phyloP scores from a whole-genome alignment of 208 protist genomes.

The Acanthamoeba royreba region DNA sequence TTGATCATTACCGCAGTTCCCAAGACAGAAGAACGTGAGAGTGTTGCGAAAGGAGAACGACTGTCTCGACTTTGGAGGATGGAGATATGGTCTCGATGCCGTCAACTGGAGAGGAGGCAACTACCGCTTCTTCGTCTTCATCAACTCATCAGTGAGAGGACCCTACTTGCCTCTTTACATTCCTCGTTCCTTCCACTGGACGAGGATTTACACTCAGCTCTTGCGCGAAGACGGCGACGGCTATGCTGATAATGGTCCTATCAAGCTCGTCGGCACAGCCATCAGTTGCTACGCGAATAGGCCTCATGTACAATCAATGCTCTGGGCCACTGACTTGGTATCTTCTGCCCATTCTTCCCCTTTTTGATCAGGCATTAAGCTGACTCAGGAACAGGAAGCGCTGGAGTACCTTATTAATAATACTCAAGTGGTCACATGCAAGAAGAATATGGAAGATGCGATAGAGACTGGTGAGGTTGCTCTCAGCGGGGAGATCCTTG shows the following conservation, averaged over 20 bases:
- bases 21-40: neutral
- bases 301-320: neutral
- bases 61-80: neutral
- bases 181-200: neutral
- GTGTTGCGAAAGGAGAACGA: neutral
- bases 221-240: neutral
- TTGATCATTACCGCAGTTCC: too few relatives aligned
- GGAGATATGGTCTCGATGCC: neutral
- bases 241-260: neutral
- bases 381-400: neutral
- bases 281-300: neutral
- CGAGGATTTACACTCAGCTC: neutral
- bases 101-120: neutral
- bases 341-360: neutral
- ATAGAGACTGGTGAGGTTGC: neutral
- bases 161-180: neutral
- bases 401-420: neutral
- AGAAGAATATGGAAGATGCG: neutral
- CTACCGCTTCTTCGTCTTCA: neutral
- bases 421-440: neutral
- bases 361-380: neutral
- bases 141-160: neutral
- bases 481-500: neutral
- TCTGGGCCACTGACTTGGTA: neutral
- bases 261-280: neutral